phyloP scores from a whole-genome alignment of 768 basidiomycete species.

The Boletus rufocinnamomeus region DNA sequence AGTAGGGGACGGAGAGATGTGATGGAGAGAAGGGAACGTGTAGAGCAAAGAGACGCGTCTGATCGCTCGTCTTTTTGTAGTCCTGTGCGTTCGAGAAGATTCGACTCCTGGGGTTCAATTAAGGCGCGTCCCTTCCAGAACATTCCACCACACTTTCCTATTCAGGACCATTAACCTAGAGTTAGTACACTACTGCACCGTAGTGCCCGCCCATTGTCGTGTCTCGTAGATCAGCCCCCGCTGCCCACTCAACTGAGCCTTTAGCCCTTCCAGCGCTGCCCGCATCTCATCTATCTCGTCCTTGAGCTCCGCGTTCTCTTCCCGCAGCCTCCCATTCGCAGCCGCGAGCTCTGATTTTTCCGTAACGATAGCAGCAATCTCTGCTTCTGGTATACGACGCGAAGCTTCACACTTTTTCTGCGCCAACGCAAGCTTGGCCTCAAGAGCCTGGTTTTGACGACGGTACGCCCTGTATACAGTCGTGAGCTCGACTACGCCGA shows the following conservation, averaged over 20 bases:
- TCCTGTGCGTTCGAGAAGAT: slow-evolving; percentile 45
- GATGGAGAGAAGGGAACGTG: slow-evolving; percentile 15
- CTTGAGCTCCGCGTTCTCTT: slow-evolving; percentile 56
- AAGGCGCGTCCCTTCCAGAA: slow-evolving; percentile 32
- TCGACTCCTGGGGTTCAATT: slow-evolving; percentile 27
- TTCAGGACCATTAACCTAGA: slow-evolving; percentile 16
- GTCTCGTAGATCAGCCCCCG: slow-evolving; percentile 48
- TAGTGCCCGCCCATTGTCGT: slow-evolving; percentile 40
- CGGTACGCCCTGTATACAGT: slow-evolving; percentile 47
- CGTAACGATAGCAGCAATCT: slow-evolving; percentile 46
- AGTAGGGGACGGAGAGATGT: slow-evolving; percentile 10
- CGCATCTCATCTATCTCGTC: slow-evolving; percentile 67
- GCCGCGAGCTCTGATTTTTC: slow-evolving; percentile 50
- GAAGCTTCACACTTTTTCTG: slow-evolving; percentile 45
- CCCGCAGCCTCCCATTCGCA: slow-evolving; percentile 53
- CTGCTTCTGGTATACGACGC: slow-evolving; percentile 38
- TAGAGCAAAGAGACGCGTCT: slow-evolving; percentile 19
- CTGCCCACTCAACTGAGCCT: slow-evolving; percentile 53
- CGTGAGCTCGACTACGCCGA: neutral
- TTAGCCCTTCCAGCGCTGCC: slow-evolving; percentile 70
- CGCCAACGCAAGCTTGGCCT: slow-evolving; percentile 52
- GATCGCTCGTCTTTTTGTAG: slow-evolving; percentile 39
- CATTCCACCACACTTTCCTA: slow-evolving; percentile 38
- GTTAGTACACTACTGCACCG: slow-evolving; percentile 1
- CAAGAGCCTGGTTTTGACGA: slow-evolving; percentile 61